These are phyloP conservation scores for Moringa oleifera DNA, from an alignment of 345 rosid species.

Conservation along the genomic window DNA sequence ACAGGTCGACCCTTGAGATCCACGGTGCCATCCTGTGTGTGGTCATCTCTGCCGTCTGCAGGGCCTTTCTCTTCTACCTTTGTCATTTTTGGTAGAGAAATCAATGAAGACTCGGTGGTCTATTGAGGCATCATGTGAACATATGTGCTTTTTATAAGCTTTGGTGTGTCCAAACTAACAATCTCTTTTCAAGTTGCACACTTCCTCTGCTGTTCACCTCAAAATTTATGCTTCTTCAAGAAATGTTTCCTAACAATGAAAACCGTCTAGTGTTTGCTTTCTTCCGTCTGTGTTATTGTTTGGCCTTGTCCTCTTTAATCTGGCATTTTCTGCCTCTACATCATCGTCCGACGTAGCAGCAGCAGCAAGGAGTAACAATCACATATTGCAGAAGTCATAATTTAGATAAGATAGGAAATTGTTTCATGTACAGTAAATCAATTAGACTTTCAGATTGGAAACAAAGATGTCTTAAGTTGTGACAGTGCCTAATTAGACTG, in stretches of 20 bases:
- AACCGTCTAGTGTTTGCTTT: no score
- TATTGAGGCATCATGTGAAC: slow-evolving; percentile 14
- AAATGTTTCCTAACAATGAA: not conserved
- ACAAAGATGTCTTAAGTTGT: no score
- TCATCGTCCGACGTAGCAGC: slow-evolving; percentile 3
- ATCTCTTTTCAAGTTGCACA: not conserved
- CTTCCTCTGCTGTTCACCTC: not conserved
- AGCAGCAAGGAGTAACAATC: not conserved
- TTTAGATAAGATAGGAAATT: not conserved
- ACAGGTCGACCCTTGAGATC: slow-evolving; percentile 48
- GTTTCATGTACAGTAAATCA: not conserved
- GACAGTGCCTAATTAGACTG: no score
- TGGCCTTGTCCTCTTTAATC: not conserved
- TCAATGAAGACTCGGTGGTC: not conserved
- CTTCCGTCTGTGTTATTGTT: not conserved
- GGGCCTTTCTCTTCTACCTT: slow-evolving; percentile 29
- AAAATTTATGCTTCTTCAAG: not conserved
- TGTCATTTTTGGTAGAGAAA: slow-evolving; percentile 13
- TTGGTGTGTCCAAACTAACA: no score
- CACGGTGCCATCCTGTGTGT: slow-evolving; percentile 52
- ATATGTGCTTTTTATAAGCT: no score
- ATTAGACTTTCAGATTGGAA: no score
- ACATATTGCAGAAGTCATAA: not conserved
- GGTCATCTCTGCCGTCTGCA: slow-evolving; percentile 23
- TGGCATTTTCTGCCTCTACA: slow-evolving; percentile 3